phyloP scores from a whole-genome alignment of 1,284 basidiomycete species.

The Sporisorium graminicola region DNA sequence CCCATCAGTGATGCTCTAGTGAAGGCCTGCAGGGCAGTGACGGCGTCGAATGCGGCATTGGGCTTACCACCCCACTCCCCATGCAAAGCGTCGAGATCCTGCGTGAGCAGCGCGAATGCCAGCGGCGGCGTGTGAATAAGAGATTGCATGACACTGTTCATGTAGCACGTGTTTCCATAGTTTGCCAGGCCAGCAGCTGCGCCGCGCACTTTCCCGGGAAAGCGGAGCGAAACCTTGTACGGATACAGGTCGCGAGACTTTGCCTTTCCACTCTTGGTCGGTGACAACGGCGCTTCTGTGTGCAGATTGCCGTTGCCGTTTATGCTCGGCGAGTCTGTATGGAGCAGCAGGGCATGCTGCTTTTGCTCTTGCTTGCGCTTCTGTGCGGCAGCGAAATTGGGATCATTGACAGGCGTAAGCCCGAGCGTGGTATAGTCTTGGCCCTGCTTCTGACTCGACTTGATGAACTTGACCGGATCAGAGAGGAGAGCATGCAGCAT shows the following conservation, averaged over 20 bases:
- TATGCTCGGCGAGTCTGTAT: slow-evolving; percentile 37
- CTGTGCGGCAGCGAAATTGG: slow-evolving; percentile 38
- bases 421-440: slow-evolving; percentile 50
- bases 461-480: slow-evolving; percentile 50
- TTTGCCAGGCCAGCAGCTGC: slow-evolving; percentile 79
- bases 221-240: slow-evolving; percentile 48
- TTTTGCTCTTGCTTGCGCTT: slow-evolving; percentile 50
- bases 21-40: slow-evolving; percentile 73
- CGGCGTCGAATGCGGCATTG: slow-evolving; percentile 58
- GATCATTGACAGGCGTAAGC: slow-evolving; percentile 45
- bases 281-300: slow-evolving; percentile 1
- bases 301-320: slow-evolving; percentile 10
- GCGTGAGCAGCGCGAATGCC: slow-evolving; percentile 76
- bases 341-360: slow-evolving; percentile 38
- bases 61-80: slow-evolving; percentile 53
- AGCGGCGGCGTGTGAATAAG: slow-evolving; percentile 93
- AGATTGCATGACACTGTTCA: slow-evolving; percentile 95
- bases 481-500: slow-evolving; percentile 65
- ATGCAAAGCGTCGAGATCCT: slow-evolving; percentile 74
- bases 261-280: slow-evolving; percentile 30
- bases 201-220: slow-evolving; percentile 44
- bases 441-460: slow-evolving; percentile 42
- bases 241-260: slow-evolving; percentile 43
- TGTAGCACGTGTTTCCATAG: slow-evolving; percentile 95
- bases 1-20: slow-evolving; percentile 73